A percentile compares a stretch with the other conserved stretches of the same genome.
phyloP scores from a whole-genome alignment of 108 stramenopile species.

The Skeletonema menzelii region DNA sequence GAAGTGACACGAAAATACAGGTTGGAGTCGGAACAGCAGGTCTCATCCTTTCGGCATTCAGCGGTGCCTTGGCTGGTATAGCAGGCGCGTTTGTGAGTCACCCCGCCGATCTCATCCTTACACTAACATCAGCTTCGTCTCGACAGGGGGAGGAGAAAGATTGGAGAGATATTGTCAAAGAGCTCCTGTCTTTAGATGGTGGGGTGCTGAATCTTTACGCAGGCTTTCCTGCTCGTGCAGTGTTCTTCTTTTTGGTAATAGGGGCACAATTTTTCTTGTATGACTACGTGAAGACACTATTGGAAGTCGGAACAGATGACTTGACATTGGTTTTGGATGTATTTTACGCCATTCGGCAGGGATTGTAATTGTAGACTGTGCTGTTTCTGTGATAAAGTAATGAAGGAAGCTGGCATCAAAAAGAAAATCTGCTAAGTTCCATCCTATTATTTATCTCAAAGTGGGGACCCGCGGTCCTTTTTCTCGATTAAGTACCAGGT shows the following conservation, averaged over 20 bases:
- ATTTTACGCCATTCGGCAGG: constrained; percentile 84
- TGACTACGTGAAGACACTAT: constrained; percentile 83
- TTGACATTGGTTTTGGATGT: constrained; percentile 88
- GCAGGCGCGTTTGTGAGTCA: constrained; percentile 82
- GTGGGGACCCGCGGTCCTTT: too few relatives aligned
- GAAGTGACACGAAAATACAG: constrained; percentile 60
- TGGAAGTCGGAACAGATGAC: constrained; percentile 85
- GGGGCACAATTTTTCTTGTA: constrained; percentile 92
- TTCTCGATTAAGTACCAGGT: too few relatives aligned
- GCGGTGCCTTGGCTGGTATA: constrained; percentile 82
- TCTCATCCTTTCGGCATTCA: constrained; percentile 69
- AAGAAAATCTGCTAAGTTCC: too few relatives aligned
- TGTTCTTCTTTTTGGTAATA: constrained; percentile 92
- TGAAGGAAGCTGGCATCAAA: too few relatives aligned
- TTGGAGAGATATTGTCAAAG: constrained; percentile 73
- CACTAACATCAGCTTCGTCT: constrained; percentile 66
- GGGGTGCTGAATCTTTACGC: constrained; percentile 77
- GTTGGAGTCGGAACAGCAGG: constrained; percentile 81
- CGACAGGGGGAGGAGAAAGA: constrained; percentile 42
- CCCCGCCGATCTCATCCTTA: constrained; percentile 89
- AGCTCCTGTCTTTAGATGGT: constrained; percentile 68
- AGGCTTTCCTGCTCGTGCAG: constrained; percentile 70
- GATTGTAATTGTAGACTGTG: constrained; percentile 28
- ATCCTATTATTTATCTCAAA: too few relatives aligned
- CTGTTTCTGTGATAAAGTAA: too few relatives aligned